Evolutionary conservation across 2,329 filamentous ascomycete genomes (phyloP).

Genomic region (Xylaria sp.): DNA sequence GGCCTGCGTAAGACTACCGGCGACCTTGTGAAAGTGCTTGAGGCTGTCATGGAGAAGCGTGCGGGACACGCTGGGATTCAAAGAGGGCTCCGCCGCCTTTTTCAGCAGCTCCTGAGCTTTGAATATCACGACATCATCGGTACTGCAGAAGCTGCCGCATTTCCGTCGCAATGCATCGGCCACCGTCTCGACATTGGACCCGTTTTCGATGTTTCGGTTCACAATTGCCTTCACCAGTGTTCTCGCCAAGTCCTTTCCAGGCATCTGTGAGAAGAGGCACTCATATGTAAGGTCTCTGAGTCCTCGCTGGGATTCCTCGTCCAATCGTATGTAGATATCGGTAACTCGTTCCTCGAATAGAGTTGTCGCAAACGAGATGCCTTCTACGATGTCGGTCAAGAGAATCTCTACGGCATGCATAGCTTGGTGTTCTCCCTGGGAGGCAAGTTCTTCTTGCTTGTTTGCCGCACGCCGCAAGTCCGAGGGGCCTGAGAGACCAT

Average conservation of each 20-base stretch:
- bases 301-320: slow-evolving; percentile 62
- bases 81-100: slow-evolving; percentile 72
- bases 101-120: slow-evolving; percentile 95
- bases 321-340: slow-evolving; percentile 75
- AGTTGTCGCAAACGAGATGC: slow-evolving; percentile 92
- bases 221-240: slow-evolving; percentile 96
- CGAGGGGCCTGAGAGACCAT: slow-evolving; percentile 86
- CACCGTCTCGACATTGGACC: slow-evolving; percentile 94
- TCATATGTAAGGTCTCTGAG: slow-evolving; percentile 81
- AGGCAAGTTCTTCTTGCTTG: slow-evolving; percentile 83
- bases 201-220: slow-evolving; percentile 93
- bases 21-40: slow-evolving; percentile 82
- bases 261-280: slow-evolving; percentile 70
- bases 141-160: slow-evolving; percentile 95
- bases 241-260: slow-evolving; percentile 85
- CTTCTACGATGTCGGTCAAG: slow-evolving; percentile 87
- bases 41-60: slow-evolving; percentile 83
- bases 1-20: slow-evolving; percentile 71
- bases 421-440: slow-evolving; percentile 91
- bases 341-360: slow-evolving; percentile 89
- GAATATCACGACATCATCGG: slow-evolving; percentile 96
- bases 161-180: slow-evolving; percentile 87
- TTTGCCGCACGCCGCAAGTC: slow-evolving; percentile 72
- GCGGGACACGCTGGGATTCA: slow-evolving; percentile 69
- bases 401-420: slow-evolving; percentile 80